These are phyloP conservation scores for Monosporascus sp. DNA, from an alignment of 2,329 filamentous ascomycete species.

Conservation along the genomic window DNA sequence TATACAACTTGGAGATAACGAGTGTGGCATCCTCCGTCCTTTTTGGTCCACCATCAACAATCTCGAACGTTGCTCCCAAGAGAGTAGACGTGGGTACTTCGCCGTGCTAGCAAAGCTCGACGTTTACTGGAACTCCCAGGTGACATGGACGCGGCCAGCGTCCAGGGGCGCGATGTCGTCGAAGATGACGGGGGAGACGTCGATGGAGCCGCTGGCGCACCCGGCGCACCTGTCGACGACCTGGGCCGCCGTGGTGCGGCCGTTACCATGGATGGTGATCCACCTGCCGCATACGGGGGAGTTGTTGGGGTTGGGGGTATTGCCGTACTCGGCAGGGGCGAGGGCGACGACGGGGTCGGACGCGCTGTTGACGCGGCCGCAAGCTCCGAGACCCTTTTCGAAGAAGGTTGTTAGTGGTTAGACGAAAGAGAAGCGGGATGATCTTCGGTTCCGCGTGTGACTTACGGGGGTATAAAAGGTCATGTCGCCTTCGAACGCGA, in stretches of 20 bases:
- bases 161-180: slow-evolving; percentile 6
- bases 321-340: slow-evolving; percentile 11
- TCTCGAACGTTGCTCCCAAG: too few relatives aligned
- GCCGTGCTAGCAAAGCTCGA: too few relatives aligned
- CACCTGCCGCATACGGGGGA: slow-evolving; percentile 16
- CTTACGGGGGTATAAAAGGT: slow-evolving; percentile 14
- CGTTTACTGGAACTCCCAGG: slow-evolving; percentile 14
- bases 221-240: slow-evolving; percentile 25
- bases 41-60: too few relatives aligned
- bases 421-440: background rate
- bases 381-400: slow-evolving; percentile 15
- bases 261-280: slow-evolving; percentile 19
- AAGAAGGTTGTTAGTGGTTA: background rate
- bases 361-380: slow-evolving; percentile 13
- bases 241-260: slow-evolving; percentile 15
- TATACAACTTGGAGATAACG: too few relatives aligned
- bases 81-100: too few relatives aligned
- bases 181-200: slow-evolving; percentile 23
- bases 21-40: too few relatives aligned
- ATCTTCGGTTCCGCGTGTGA: background rate
- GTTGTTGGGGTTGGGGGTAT: slow-evolving; percentile 13
- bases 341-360: slow-evolving; percentile 20
- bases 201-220: slow-evolving; percentile 18
- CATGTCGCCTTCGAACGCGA: slow-evolving; percentile 19
- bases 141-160: slow-evolving; percentile 15